phyloP scores from a whole-genome alignment of 331 rosid species.

The Erythrophleum ivorense region DNA sequence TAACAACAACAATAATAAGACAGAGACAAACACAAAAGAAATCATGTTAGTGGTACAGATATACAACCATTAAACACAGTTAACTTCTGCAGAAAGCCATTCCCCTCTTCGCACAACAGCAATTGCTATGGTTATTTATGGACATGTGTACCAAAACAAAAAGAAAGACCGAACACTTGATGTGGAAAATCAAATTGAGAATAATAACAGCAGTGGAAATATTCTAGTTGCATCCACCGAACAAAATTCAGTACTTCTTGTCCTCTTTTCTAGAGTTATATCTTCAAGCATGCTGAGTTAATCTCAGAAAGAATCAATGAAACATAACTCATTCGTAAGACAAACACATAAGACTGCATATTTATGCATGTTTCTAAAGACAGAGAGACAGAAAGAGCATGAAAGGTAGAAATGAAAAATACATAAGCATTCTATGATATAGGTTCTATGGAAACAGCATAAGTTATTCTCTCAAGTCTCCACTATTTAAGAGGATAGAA shows the following conservation, averaged over 20 bases:
- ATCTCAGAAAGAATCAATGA: slow-evolving; percentile 3
- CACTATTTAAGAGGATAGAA: neutral
- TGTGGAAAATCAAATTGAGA: slow-evolving; percentile 9
- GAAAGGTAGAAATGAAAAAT: neutral
- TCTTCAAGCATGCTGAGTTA: slow-evolving; percentile 15
- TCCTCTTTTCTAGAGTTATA: neutral
- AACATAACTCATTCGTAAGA: slow-evolving; percentile 1
- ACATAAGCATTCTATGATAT: neutral
- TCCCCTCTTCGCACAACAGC: neutral
- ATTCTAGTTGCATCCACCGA: neutral
- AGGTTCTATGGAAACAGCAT: neutral
- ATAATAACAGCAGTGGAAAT: neutral
- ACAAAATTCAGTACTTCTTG: neutral
- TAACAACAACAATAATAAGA: slow-evolving; percentile 35
- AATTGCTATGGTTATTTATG: neutral
- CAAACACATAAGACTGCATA: neutral
- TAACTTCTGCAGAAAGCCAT: slow-evolving; percentile 1
- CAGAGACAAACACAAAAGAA: slow-evolving; percentile 3
- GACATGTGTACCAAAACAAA: slow-evolving; percentile 6
- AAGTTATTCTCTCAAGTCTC: neutral
- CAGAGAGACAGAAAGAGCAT: slow-evolving; percentile 16
- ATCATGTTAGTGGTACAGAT: neutral
- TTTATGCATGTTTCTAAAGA: neutral
- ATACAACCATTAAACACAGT: neutral
- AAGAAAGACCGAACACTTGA: neutral